Conservation (phyloP, 495 filamentous ascomycete genomes). For the Neurospora pannonica region DNA sequence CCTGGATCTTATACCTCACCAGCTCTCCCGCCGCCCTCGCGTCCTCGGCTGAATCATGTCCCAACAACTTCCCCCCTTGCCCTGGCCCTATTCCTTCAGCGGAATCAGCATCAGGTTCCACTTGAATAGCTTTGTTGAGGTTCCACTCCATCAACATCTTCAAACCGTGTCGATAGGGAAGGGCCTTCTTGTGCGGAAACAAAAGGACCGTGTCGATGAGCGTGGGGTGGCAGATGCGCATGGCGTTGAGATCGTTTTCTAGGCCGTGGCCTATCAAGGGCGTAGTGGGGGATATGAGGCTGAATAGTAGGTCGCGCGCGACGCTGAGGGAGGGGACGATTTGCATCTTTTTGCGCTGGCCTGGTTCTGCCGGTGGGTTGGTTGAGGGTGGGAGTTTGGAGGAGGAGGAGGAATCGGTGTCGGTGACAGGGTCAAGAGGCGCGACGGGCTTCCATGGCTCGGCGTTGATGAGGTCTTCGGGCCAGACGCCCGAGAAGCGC, state of each 20-base stretch:
- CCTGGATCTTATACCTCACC: conserved; percentile 54
- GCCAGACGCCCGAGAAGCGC: conserved; percentile 74
- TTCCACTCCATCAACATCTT: conserved; percentile 54
- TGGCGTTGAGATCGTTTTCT: conserved; percentile 84
- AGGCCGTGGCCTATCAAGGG: conserved; percentile 87
- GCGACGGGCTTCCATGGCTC: conserved; percentile 37
- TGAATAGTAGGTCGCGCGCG: conserved; percentile 66
- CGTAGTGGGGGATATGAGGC: conserved; percentile 58
- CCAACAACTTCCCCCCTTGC: conserved; percentile 24
- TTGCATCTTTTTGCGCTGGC: conserved; percentile 34
- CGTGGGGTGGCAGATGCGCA: conserved; percentile 72
- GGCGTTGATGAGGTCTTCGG: conserved; percentile 62
- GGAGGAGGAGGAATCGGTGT: background rate
- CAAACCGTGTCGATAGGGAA: conserved; percentile 69
- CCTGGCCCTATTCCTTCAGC: background rate
- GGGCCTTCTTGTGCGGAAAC: conserved; percentile 63
- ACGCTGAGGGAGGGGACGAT: conserved; percentile 60
- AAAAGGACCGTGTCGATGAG: conserved; percentile 82
- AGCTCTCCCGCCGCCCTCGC: conserved; percentile 80
- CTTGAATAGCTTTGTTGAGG: conserved; percentile 70
- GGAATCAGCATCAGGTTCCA: conserved; percentile 41
- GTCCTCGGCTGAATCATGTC: conserved; percentile 87
- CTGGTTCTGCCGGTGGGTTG: background rate
- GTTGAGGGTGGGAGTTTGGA: background rate
- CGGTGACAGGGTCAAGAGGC: background rate